Evolutionary conservation across 768 basidiomycete genomes (phyloP).

Genomic region (Leucosporidium creatinivorum): DNA sequence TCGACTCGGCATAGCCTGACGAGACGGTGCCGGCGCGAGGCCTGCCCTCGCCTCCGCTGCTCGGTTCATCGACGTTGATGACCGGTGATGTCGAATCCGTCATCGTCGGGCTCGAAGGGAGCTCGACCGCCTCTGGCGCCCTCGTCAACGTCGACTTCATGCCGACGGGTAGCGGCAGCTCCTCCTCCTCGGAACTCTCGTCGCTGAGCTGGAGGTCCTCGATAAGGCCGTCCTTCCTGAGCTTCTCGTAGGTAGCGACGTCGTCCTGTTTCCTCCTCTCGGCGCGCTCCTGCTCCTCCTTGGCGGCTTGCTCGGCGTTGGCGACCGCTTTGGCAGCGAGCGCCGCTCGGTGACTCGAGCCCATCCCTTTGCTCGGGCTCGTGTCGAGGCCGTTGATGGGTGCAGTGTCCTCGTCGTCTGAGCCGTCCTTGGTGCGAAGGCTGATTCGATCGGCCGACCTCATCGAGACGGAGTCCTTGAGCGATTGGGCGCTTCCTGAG

Average conservation of each 20-base stretch:
- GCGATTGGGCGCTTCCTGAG: constrained; percentile 36
- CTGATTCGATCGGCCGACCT: constrained; percentile 43
- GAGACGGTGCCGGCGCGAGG: constrained; percentile 21
- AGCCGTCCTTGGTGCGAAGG: background rate
- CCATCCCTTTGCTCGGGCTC: no score
- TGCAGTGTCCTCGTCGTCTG: constrained; percentile 17
- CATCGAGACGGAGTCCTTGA: constrained; percentile 56
- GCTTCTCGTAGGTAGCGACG: constrained; percentile 29
- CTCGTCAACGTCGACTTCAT: background rate
- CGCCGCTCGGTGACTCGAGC: constrained; percentile 39
- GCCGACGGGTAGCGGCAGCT: constrained; percentile 60
- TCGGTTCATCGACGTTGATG: constrained; percentile 5
- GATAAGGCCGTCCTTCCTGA: constrained; percentile 25
- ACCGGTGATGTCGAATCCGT: background rate
- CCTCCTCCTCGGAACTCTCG: constrained; percentile 49
- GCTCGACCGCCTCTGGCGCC: background rate
- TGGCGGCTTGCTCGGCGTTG: constrained; percentile 41
- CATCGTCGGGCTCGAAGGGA: background rate
- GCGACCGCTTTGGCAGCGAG: constrained; percentile 43
- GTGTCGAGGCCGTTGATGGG: constrained; percentile 8
- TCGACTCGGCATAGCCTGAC: constrained; percentile 26
- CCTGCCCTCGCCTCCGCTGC: background rate
- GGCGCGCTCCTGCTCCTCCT: constrained; percentile 34
- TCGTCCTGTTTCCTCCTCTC: constrained; percentile 32
- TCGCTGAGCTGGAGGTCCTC: constrained; percentile 45